A percentile compares a stretch with the other conserved stretches of the same genome.
Evolutionary conservation across 106 monocot genomes (phyloP).

Genomic region (Dendrobium catenatum): DNA sequence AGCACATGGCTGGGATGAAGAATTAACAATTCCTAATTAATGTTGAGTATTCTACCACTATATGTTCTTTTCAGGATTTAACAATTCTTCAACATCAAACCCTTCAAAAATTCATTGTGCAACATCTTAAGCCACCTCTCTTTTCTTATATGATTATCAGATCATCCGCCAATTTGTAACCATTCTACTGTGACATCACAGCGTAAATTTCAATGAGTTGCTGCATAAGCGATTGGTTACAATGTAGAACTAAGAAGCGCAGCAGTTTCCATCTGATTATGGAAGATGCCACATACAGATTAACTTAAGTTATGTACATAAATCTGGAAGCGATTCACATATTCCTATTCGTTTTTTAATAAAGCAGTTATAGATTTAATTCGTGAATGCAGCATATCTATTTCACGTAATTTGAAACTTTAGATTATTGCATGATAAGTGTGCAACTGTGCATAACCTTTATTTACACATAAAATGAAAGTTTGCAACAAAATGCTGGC

Average conservation of each 20-base stretch:
- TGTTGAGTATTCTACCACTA: not conserved
- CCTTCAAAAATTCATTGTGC: not conserved
- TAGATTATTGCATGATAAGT: not conserved
- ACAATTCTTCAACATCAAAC: not conserved
- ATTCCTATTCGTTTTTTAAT: not conserved
- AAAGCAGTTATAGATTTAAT: slow-evolving; percentile 2
- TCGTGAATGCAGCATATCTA: not conserved
- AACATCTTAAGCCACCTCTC: not conserved
- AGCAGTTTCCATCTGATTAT: not conserved
- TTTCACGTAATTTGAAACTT: not conserved
- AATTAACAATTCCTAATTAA: not conserved
- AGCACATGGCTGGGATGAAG: not conserved
- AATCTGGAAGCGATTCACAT: not conserved
- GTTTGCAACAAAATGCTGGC: not conserved
- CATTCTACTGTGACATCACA: not conserved
- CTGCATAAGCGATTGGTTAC: not conserved
- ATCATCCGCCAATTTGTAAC: not conserved
- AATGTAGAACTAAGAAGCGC: not conserved
- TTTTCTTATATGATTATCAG: not conserved
- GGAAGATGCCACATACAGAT: not conserved
- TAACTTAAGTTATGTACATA: not conserved
- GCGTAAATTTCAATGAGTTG: not conserved
- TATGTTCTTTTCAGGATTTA: not conserved
- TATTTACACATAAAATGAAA: not conserved
- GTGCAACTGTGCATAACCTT: not conserved